Conservation (phyloP, 371 early-diverging fungal genomes). For the Homolaphlyctis polyrhiza region DNA sequence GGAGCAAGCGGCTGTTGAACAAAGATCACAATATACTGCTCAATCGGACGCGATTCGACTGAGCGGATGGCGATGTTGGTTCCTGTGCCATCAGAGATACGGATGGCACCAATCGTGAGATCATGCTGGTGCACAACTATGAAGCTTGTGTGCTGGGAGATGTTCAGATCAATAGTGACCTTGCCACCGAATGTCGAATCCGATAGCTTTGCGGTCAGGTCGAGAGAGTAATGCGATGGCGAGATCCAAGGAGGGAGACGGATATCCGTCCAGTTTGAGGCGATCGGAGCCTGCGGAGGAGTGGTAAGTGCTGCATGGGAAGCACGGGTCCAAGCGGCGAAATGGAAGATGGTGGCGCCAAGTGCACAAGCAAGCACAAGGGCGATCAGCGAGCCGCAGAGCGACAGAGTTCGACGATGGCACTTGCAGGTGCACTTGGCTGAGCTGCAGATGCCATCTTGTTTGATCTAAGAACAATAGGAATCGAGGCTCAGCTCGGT, state of each 20-base stretch:
- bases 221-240: conserved; percentile 9
- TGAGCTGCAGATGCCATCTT: too few relatives aligned
- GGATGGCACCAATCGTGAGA: neutral
- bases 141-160: conserved; percentile 3
- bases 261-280: neutral
- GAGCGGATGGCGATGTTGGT: neutral
- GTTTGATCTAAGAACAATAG: too few relatives aligned
- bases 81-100: neutral
- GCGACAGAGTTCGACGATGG: too few relatives aligned
- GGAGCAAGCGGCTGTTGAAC: neutral
- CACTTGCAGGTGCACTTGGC: too few relatives aligned
- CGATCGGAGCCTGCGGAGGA: neutral
- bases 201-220: conserved; percentile 6
- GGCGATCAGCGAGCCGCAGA: too few relatives aligned
- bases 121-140: conserved; percentile 7
- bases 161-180: conserved; percentile 4
- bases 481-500: too few relatives aligned
- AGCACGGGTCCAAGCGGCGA: too few relatives aligned
- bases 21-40: neutral
- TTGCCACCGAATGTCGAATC: conserved; percentile 5
- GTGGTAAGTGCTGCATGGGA: too few relatives aligned
- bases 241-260: conserved; percentile 6
- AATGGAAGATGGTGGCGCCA: too few relatives aligned
- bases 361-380: too few relatives aligned
- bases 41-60: neutral